Base-by-base conservation (phyloP, 2,329 filamentous ascomycete species). In the Aureobasidium musti region DNA sequence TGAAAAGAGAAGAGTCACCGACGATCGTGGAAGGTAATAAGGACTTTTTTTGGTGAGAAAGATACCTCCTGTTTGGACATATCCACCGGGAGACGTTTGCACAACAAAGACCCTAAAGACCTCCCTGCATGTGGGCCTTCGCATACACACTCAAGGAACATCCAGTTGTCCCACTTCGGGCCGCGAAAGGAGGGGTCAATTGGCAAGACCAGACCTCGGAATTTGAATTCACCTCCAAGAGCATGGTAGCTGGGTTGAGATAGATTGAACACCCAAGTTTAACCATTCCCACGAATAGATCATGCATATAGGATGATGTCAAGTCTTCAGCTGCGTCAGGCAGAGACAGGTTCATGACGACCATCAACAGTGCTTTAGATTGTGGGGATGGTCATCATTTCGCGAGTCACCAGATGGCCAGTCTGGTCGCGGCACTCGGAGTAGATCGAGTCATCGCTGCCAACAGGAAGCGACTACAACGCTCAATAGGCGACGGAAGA, bases 321-420 rank as follows among this genome's bases (percentile, higher is more conserved):
- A 63, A 52, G 3, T 26, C 28, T 28, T 13, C 45, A 50, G 59
- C 45, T 63, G 59, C 59, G 35, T 53, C 61, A 64, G 49, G 45
- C 47, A 64, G 61, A 64, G 49, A 64, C 61, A 64, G 10, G 49
- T 49, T 54, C 49, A 33, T 64, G 61, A 64, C 61, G 49, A 64
- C 3, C 61, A 61, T 33, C 57, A 61, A 61, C 49, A 33, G 47
- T 52, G 33, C 19, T 8, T 23, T 5, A 43, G 47, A 54, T 54
- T 54, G 39, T 39, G 49, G 61, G 49, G 61, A 64, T 26, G 45
- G 59, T 28, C 43, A 50, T 64, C 49, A 54, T 53, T 28, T 64
- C 61, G 47, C 49, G 35, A 64, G 49, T 64, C 61, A 54, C 61
- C 61, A 64, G 47, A 64, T 63, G 43, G 21, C 45, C 59, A 41